Percentiles rank a stretch among this genome's conserved stretches.
Conservation (phyloP, 2,329 filamentous ascomycete species). For the Chlorencoelia australis region DNA sequence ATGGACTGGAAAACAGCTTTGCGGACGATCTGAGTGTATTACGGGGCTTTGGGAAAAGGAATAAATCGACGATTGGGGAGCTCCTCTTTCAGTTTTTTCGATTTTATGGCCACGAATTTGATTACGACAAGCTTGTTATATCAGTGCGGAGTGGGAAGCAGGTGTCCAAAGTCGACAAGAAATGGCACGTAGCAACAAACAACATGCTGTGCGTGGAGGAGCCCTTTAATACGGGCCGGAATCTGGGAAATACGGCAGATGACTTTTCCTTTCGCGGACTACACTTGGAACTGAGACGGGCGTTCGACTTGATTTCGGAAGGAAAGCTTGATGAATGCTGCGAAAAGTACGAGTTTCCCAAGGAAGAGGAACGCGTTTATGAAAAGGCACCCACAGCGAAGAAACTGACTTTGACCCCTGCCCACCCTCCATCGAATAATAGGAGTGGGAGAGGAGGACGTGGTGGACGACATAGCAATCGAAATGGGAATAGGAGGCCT, state of each 20-base stretch:
- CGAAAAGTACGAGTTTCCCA: conserved; percentile 79
- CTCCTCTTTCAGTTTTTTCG: conserved; percentile 95
- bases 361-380: conserved; percentile 50
- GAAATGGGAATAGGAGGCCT: conserved; percentile 24
- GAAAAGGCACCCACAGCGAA: conserved; percentile 45
- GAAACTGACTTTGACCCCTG: conserved; percentile 40
- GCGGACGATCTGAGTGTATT: conserved; percentile 76
- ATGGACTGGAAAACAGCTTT: conserved; percentile 65
- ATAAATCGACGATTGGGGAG: conserved; percentile 72
- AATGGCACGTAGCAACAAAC: conserved; percentile 71
- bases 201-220: conserved; percentile 92
- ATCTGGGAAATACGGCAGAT: conserved; percentile 92
- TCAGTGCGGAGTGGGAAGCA: conserved; percentile 76
- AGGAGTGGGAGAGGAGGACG: conserved; percentile 22
- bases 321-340: conserved; percentile 76
- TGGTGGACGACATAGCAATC: conserved; percentile 19
- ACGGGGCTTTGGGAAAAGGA: conserved; percentile 62
- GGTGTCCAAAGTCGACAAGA: conserved; percentile 74
- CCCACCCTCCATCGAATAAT: conserved; percentile 45
- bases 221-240: conserved; percentile 82
- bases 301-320: conserved; percentile 71
- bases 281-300: conserved; percentile 78
- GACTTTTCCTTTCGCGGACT: conserved; percentile 89
- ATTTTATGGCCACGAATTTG: conserved; percentile 86
- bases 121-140: conserved; percentile 75